Percentiles rank a stretch among this genome's conserved stretches.
Evolutionary conservation across 2,329 filamentous ascomycete species (phyloP).

Genomic region (Paracorniculantispora psalliotae): DNA sequence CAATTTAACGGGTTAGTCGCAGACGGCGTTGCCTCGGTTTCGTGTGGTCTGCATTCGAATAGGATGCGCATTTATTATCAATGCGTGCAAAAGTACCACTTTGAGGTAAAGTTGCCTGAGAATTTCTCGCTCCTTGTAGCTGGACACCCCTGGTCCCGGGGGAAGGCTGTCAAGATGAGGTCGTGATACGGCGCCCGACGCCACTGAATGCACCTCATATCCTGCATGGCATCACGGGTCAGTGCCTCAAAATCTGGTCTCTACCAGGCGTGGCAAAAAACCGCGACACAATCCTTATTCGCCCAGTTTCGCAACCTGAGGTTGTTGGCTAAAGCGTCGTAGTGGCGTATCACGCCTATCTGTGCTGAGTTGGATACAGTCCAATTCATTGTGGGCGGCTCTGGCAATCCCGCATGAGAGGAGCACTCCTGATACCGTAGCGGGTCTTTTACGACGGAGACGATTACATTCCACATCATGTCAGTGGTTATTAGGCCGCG

Average conservation of each 20-base stretch:
- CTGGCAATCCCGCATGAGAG: not conserved
- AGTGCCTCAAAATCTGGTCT: not conserved
- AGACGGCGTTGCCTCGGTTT: not conserved
- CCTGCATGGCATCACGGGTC: not conserved
- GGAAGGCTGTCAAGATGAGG: too few species aligned
- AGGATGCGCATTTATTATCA: not conserved
- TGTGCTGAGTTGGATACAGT: not conserved
- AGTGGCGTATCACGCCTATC: not conserved
- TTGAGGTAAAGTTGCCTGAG: not conserved
- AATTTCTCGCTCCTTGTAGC: too few species aligned
- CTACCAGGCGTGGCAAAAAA: not conserved
- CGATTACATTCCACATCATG: not conserved
- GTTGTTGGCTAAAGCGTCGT: not conserved
- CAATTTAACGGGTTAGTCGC: not conserved
- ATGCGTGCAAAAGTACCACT: not conserved
- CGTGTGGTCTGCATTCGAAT: not conserved
- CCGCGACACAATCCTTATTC: not conserved
- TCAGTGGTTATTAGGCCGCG: not conserved
- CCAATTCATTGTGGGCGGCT: not conserved
- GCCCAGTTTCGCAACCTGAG: not conserved
- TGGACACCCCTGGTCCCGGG: too few species aligned
- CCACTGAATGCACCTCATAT: not conserved
- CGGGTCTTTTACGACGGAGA: not conserved
- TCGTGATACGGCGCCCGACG: not conserved
- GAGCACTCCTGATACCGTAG: not conserved